Evolutionary conservation across 192 early-diverging fungal species (phyloP).

Genomic region (Coemansia sp.): DNA sequence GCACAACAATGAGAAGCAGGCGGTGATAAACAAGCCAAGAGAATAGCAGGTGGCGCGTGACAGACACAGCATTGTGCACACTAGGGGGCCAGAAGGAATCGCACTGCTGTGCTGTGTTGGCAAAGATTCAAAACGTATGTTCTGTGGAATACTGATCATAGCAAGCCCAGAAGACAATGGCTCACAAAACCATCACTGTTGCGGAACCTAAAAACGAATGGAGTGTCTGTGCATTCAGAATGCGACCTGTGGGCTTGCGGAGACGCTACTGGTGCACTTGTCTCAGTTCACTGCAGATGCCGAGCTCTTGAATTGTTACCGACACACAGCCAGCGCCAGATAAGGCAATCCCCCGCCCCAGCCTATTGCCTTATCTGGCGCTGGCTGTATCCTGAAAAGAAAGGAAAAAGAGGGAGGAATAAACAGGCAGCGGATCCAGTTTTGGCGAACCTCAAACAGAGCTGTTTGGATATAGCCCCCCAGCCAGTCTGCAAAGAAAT

Average conservation of each 20-base stretch:
- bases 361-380: too few species aligned
- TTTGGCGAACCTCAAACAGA: too few species aligned
- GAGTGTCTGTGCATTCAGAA: background rate
- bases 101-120: too few species aligned
- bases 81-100: background rate
- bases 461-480: background rate
- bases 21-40: background rate
- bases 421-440: too few species aligned
- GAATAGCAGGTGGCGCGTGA: background rate
- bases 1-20: background rate
- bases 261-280: background rate
- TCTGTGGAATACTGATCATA: background rate
- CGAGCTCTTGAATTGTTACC: too few species aligned
- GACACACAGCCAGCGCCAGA: too few species aligned
- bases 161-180: background rate
- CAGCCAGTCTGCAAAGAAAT: background rate
- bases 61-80: background rate
- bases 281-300: background rate
- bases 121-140: too few species aligned
- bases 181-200: background rate
- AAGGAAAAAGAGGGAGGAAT: too few species aligned
- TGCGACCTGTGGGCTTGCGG: background rate
- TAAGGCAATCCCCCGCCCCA: too few species aligned
- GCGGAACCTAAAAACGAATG: background rate
- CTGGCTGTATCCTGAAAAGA: too few species aligned